A percentile compares a stretch with the other conserved stretches of the same genome.
phyloP scores from a whole-genome alignment of 495 filamentous ascomycete species.

The Bathelium albidoporum region DNA sequence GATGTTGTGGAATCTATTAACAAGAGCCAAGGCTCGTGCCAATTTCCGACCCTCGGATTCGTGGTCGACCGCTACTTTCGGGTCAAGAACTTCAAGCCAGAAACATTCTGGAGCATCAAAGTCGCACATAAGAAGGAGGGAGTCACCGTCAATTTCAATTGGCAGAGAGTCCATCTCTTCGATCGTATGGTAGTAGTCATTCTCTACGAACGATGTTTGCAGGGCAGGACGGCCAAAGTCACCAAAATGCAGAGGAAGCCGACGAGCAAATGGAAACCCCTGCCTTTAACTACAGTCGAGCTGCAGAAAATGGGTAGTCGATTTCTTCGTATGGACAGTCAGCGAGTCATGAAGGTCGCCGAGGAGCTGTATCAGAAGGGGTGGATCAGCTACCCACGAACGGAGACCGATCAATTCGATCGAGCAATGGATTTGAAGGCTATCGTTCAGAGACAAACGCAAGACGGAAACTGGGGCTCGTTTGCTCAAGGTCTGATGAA shows the following conservation, averaged over 20 bases:
- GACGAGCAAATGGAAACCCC: conserved; percentile 85
- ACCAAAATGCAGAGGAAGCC: conserved; percentile 77
- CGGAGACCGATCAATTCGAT: conserved; percentile 95
- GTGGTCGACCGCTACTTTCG: conserved; percentile 91
- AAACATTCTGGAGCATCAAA: conserved; percentile 85
- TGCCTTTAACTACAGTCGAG: conserved; percentile 94
- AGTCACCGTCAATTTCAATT: conserved; percentile 75
- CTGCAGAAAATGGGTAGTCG: conserved; percentile 91
- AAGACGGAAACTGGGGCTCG: conserved; percentile 62
- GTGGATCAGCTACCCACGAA: conserved; percentile 93
- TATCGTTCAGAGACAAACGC: conserved; percentile 74
- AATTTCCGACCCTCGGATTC: conserved; percentile 94
- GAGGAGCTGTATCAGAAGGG: conserved; percentile 89
- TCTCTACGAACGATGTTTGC: conserved; percentile 74
- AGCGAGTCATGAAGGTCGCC: conserved; percentile 78
- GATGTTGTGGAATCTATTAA: background rate
- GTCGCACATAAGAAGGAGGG: conserved; percentile 67
- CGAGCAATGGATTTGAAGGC: conserved; percentile 73
- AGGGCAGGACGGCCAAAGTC: conserved; percentile 67
- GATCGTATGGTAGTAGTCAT: conserved; percentile 73
- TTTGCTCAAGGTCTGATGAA: conserved; percentile 61
- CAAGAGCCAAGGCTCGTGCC: conserved; percentile 53
- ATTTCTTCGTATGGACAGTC: conserved; percentile 75
- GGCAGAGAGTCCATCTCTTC: conserved; percentile 75
- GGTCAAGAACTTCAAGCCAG: conserved; percentile 86